Conservation (phyloP, 148 eudicot species). For the Rhododendron ovatum region DNA sequence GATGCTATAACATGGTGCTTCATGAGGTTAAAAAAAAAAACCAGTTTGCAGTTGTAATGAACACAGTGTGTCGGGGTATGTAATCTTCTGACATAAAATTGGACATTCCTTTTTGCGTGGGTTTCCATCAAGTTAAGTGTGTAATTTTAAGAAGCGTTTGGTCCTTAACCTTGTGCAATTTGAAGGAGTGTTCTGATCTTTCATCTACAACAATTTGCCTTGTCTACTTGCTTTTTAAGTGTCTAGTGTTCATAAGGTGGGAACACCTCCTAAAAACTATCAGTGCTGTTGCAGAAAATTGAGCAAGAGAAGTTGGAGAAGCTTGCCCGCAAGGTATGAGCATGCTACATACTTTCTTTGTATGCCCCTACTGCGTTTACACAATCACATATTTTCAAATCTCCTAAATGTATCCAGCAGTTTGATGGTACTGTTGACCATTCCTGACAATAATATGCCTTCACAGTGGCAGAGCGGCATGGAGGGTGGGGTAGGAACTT, state of each 20-base stretch:
- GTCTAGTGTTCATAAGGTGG: background rate
- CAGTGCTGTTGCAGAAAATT: conserved; percentile 51
- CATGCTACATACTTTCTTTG: conserved; percentile 16
- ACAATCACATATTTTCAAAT: background rate
- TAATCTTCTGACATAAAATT: background rate
- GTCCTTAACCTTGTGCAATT: background rate
- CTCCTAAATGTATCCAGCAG: background rate
- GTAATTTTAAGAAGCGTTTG: background rate
- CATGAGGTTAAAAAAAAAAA: background rate
- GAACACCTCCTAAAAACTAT: background rate
- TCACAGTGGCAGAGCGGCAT: background rate
- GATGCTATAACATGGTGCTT: background rate
- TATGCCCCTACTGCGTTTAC: conserved; percentile 14
- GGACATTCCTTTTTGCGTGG: background rate
- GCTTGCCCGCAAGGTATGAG: conserved; percentile 78
- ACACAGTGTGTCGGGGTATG: background rate
- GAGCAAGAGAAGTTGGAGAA: conserved; percentile 94
- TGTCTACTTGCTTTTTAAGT: background rate
- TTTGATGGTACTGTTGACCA: background rate
- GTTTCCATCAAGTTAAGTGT: background rate
- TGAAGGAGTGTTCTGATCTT: background rate
- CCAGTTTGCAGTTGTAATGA: background rate
- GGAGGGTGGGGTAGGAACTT: background rate
- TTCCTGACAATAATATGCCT: background rate
- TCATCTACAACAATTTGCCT: background rate